Percentiles rank a stretch among this genome's conserved stretches.
These are phyloP conservation scores for Ascochyta lentis DNA, from an alignment of 2,329 filamentous ascomycete species.

Conservation along the genomic window DNA sequence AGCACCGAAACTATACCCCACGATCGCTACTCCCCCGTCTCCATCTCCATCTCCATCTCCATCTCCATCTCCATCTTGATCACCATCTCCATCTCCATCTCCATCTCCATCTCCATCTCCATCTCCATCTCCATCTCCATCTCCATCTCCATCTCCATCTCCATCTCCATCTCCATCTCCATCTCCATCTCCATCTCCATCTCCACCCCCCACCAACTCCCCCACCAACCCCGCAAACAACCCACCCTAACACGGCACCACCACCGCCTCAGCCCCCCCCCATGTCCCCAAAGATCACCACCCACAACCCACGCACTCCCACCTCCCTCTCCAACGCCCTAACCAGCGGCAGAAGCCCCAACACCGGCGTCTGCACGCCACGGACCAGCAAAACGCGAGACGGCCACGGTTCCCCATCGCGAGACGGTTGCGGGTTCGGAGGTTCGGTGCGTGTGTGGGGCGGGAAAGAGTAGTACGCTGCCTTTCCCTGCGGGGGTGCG, in stretches of 20 bases:
- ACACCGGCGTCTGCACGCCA: constrained; percentile 59
- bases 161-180: no score
- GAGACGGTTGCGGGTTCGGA: no score
- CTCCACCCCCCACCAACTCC: constrained; percentile 47
- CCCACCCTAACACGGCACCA: constrained; percentile 48
- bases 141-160: no score
- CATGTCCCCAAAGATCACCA: constrained; percentile 56
- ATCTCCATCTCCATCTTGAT: no score
- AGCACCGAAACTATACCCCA: constrained; percentile 61
- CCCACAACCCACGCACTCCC: no score
- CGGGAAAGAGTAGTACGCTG: constrained; percentile 51
- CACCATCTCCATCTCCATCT: neutral
- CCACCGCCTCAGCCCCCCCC: constrained; percentile 59
- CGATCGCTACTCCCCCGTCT: constrained; percentile 47
- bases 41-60: no score
- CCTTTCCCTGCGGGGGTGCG: constrained; percentile 46
- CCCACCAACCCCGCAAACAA: constrained; percentile 56
- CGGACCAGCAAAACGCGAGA: constrained; percentile 56
- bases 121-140: no score
- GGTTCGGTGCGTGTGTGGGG: no score
- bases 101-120: no score
- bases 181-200: constrained; percentile 46
- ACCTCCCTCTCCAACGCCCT: neutral
- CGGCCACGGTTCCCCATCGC: neutral
- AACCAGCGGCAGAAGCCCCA: constrained; percentile 56